Base-by-base conservation (phyloP, 768 basidiomycete species). In the Leccinum disarticulatum region DNA sequence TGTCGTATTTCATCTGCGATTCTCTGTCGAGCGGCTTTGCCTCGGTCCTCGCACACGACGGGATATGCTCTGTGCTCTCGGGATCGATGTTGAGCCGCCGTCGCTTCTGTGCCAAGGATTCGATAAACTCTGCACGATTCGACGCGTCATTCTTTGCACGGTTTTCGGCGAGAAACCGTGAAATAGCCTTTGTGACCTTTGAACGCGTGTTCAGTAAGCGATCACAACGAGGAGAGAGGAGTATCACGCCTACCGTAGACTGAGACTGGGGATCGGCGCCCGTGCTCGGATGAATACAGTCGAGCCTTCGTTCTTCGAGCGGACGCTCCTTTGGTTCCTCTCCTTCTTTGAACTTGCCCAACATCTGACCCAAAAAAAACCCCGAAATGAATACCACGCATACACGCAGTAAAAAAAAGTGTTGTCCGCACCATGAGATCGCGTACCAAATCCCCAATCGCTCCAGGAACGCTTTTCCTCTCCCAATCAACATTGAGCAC, bases 1-100 rank as follows among this genome's bases (percentile, higher is more conserved):
- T 88, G 69, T 93, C 91, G 63, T 92, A 93, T 70, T 89, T 90
- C 80, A 93, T 91, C 67, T 93, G 91, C 1, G 83, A 75, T 57
- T 91, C 88, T 41, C 91, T 77, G 70, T 93, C 83, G 33, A 90
- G 73, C 0, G 80, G 75, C 67, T 85, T 89, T 36, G 90, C 87
- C 59, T 91, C 88, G 3, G 83, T 82, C 9, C 91, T 84, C 13
- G 91, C 91, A 64, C 90, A 93, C 3, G 89, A 88, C 15, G 79
- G 70, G 22, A 70, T 65, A 9, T 66, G 58, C 11, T 70, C 73
- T 3, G 78, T 65, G 7, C 72, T 63, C 25, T 69, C 74, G 14
- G 71, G 71, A 22, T 75, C 76, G 41, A 73, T 66, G n/a, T 73
- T 70, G 7, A 81, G 64, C 27, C 77, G 77, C 52, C 74, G 77